Conservation (phyloP, 352 stramenopile genomes). For the Pythium oligandrum region DNA sequence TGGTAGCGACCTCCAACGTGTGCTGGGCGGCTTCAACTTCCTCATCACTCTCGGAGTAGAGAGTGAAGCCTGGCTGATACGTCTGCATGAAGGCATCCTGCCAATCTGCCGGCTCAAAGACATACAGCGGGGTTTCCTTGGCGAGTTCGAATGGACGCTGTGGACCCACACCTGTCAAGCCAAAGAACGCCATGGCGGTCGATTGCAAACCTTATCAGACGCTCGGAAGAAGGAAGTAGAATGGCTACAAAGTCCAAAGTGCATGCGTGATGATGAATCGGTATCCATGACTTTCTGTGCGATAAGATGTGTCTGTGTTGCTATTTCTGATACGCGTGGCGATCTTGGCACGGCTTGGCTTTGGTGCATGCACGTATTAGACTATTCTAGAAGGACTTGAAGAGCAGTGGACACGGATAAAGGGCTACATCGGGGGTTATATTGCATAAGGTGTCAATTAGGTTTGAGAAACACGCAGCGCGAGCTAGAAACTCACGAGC, state of each 20-base stretch:
- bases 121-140: conserved; percentile 51
- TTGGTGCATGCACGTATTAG: too few species aligned
- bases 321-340: too few species aligned
- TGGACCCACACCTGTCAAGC: conserved; percentile 49
- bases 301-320: too few species aligned
- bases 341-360: too few species aligned
- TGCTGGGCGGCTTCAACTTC: conserved; percentile 27
- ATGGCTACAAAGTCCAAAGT: not conserved
- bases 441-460: too few species aligned
- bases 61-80: conserved; percentile 35
- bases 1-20: conserved; percentile 22
- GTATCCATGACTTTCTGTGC: too few species aligned
- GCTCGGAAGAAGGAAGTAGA: conserved; percentile 1
- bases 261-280: too few species aligned
- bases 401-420: too few species aligned
- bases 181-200: conserved; percentile 56
- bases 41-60: conserved; percentile 58
- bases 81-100: conserved; percentile 59
- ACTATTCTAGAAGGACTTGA: too few species aligned
- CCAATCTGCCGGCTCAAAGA: conserved; percentile 50
- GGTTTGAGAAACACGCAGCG: too few species aligned
- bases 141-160: conserved; percentile 50
- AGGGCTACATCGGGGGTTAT: too few species aligned
- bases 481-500: not conserved
- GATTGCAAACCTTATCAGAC: conserved; percentile 1